phyloP scores from a whole-genome alignment of 345 rosid genomes.

The Lepidium sativum region DNA sequence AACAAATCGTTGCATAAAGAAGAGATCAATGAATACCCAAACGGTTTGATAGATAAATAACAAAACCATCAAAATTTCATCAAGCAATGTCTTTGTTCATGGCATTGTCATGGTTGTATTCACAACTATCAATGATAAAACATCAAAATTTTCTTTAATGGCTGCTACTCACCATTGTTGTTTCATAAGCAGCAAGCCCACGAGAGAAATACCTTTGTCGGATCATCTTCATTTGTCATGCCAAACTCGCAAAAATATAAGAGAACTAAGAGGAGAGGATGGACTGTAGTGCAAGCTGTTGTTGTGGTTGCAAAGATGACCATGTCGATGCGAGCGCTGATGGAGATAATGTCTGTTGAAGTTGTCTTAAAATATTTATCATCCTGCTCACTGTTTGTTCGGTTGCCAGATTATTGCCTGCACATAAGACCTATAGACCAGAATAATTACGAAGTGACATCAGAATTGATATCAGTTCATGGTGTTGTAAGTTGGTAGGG shows the following conservation, averaged over 20 bases:
- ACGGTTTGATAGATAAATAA: neutral
- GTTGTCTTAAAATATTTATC: slow-evolving; percentile 69
- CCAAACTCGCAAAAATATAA: neutral
- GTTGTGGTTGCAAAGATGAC: slow-evolving; percentile 80
- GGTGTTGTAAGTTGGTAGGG: neutral
- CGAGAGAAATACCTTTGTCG: neutral
- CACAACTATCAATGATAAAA: too few relatives aligned
- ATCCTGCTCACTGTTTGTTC: slow-evolving; percentile 63
- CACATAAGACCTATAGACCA: slow-evolving; percentile 52
- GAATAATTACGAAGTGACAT: neutral
- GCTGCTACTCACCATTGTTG: neutral
- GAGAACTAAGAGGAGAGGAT: slow-evolving; percentile 58
- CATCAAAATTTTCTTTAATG: neutral
- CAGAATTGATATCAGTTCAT: neutral
- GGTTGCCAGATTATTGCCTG: slow-evolving; percentile 60
- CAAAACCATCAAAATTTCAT: neutral
- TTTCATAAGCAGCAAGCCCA: neutral
- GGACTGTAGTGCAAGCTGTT: slow-evolving; percentile 72
- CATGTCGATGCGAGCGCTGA: slow-evolving; percentile 70
- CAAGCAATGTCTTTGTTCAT: neutral
- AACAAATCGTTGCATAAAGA: neutral
- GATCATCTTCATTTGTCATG: neutral
- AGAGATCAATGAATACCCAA: neutral
- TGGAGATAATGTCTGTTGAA: slow-evolving; percentile 75
- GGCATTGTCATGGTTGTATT: neutral